phyloP scores from a whole-genome alignment of 306 rosid species.

The Arachis hypogaea region DNA sequence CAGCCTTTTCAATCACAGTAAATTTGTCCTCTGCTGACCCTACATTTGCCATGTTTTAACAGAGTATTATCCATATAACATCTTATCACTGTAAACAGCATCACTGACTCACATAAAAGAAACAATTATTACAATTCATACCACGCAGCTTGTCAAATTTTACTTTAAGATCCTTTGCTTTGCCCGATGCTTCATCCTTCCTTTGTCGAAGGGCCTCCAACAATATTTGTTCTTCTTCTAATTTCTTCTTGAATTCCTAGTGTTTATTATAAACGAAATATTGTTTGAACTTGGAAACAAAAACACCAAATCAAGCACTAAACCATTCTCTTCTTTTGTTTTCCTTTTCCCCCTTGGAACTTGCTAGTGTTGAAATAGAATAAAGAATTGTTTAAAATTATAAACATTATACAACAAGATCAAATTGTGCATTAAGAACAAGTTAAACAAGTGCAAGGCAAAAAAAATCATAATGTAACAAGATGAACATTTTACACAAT shows the following conservation, averaged over 20 bases:
- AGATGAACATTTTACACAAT: conserved; percentile 24
- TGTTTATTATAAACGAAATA: neutral
- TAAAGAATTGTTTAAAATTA: neutral
- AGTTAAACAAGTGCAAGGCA: conserved; percentile 6
- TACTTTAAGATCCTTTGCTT: conserved; percentile 57
- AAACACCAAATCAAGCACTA: neutral
- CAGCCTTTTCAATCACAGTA: conserved; percentile 70
- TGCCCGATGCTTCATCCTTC: conserved; percentile 57
- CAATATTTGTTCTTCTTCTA: neutral
- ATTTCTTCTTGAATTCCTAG: neutral
- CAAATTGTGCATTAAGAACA: conserved; percentile 9
- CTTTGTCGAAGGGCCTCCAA: conserved; percentile 51
- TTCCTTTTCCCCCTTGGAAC: neutral
- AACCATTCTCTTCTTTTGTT: neutral
- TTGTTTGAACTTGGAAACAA: neutral
- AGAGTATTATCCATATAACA: conserved; percentile 33
- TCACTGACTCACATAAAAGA: conserved; percentile 17
- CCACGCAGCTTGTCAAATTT: conserved; percentile 74
- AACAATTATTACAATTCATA: conserved; percentile 42
- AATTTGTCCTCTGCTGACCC: conserved; percentile 72
- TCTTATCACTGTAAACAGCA: conserved; percentile 30
- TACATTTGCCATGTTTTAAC: conserved; percentile 41
- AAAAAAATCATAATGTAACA: conserved; percentile 20
- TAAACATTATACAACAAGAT: neutral
- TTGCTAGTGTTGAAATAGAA: neutral